These are phyloP conservation scores for Aspergillus candidus DNA, from an alignment of 2,329 filamentous ascomycete species.

Conservation along the genomic window DNA sequence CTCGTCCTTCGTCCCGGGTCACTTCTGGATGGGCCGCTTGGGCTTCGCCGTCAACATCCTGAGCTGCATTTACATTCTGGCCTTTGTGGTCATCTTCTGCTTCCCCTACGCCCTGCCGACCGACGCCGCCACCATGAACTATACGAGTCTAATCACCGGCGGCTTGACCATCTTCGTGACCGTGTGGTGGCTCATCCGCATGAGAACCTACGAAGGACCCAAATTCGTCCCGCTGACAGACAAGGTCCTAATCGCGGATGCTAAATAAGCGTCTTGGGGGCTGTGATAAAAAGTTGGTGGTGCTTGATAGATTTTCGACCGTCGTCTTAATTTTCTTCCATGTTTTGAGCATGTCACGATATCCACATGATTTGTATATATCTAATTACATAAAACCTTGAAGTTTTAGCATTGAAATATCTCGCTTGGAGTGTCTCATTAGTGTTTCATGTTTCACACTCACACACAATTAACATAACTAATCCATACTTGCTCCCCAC, in stretches of 20 bases:
- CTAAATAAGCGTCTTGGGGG: constrained; percentile 14
- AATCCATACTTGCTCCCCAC: too few species aligned
- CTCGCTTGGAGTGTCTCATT: too few species aligned
- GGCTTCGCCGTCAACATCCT: constrained; percentile 47
- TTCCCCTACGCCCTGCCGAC: constrained; percentile 49
- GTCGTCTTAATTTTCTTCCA: too few species aligned
- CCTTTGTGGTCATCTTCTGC: constrained; percentile 56
- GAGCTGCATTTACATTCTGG: constrained; percentile 48
- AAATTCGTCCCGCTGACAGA: constrained; percentile 32
- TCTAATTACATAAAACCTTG: too few species aligned
- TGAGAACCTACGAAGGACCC: constrained; percentile 31
- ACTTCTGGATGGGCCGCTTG: constrained; percentile 50
- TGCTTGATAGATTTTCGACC: too few species aligned
- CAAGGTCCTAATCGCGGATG: constrained; percentile 27
- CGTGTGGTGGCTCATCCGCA: constrained; percentile 40
- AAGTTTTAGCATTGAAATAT: too few species aligned
- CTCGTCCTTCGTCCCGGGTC: constrained; percentile 46
- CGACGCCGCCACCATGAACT: constrained; percentile 48
- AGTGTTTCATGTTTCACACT: too few species aligned
- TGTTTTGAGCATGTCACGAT: too few species aligned
- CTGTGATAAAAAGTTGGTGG: too few species aligned
- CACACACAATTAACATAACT: too few species aligned
- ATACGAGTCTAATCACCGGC: constrained; percentile 48
- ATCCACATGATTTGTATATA: too few species aligned
- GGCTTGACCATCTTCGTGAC: constrained; percentile 47